Percentiles rank a stretch among this genome's conserved stretches.
phyloP scores from a whole-genome alignment of 2,329 filamentous ascomycete genomes.

The Ceratocystiopsis minuta region DNA sequence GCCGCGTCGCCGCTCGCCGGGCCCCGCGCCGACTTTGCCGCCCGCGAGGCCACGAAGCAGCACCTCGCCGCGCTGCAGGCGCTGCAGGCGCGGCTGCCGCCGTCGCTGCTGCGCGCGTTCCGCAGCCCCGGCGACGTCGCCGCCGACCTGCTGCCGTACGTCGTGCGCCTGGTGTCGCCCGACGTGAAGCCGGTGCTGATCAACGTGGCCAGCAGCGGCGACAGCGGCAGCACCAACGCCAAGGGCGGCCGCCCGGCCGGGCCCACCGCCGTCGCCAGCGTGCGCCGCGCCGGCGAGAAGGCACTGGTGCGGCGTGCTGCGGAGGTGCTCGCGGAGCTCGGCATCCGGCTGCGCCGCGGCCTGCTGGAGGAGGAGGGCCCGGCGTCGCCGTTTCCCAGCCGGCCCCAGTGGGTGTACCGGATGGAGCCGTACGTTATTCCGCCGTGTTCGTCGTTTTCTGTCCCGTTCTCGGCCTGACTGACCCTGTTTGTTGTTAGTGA shows the following conservation, averaged over 20 bases:
- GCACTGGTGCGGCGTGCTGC: conserved; percentile 64
- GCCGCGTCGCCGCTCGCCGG: conserved; percentile 58
- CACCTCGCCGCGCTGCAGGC: conserved; percentile 57
- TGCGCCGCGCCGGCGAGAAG: conserved; percentile 74
- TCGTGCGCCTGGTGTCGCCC: conserved; percentile 68
- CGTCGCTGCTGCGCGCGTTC: conserved; percentile 58
- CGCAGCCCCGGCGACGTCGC: conserved; percentile 61
- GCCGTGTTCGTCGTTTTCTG: background rate
- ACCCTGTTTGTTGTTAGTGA: conserved; percentile 29
- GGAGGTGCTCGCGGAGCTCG: conserved; percentile 64
- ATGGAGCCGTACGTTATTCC: conserved; percentile 70
- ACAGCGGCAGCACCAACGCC: conserved; percentile 28
- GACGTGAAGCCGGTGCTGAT: conserved; percentile 84
- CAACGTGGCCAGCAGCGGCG: conserved; percentile 27
- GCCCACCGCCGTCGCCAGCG: conserved; percentile 50
- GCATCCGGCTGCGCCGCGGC: conserved; percentile 63
- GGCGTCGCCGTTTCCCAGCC: conserved; percentile 26
- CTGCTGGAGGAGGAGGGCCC: conserved; percentile 43
- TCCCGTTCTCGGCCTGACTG: background rate
- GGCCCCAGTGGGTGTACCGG: conserved; percentile 63
- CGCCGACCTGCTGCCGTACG: conserved; percentile 68
- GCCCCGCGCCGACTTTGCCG: conserved; percentile 62
- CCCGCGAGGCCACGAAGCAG: conserved; percentile 62
- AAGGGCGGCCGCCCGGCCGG: conserved; percentile 44
- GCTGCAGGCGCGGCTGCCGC: conserved; percentile 53